Conservation (phyloP, 305 asterid genomes). For the Solanum aculeatissimum region DNA sequence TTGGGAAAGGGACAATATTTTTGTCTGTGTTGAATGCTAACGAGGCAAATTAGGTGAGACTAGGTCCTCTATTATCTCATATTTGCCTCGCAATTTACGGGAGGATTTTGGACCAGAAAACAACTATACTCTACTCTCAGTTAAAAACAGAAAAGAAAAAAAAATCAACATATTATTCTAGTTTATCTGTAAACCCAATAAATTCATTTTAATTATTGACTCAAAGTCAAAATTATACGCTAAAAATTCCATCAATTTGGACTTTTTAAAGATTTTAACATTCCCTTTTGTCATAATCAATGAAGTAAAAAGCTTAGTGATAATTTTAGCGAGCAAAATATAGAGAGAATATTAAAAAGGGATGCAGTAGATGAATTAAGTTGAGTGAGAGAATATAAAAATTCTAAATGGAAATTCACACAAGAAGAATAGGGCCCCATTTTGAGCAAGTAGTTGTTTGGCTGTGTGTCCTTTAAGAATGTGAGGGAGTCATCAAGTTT, state of each 20-base stretch:
- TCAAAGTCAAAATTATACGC: not conserved
- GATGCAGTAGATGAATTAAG: not conserved
- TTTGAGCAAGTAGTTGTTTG: not conserved
- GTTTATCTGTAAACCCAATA: not conserved
- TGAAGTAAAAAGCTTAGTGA: not conserved
- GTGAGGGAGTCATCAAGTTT: not conserved
- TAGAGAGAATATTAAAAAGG: not conserved
- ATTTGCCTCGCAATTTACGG: not conserved
- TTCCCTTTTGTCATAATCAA: not conserved
- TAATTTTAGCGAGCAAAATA: not conserved
- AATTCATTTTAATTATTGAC: not conserved
- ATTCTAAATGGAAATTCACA: not conserved
- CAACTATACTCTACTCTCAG: not conserved
- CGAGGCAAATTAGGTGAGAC: not conserved
- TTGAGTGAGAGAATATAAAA: not conserved
- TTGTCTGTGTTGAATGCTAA: not conserved
- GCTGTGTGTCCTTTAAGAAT: not conserved
- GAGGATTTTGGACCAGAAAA: not conserved
- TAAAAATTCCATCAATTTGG: not conserved
- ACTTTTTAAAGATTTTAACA: not conserved
- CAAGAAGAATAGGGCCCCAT: not conserved
- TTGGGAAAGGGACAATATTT: not conserved
- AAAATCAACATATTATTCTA: not conserved
- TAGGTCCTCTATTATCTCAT: not conserved
- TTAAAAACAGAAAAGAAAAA: not conserved